Evolutionary conservation across 257 asterid species (phyloP).

Genomic region (Fraxinus anomala): DNA sequence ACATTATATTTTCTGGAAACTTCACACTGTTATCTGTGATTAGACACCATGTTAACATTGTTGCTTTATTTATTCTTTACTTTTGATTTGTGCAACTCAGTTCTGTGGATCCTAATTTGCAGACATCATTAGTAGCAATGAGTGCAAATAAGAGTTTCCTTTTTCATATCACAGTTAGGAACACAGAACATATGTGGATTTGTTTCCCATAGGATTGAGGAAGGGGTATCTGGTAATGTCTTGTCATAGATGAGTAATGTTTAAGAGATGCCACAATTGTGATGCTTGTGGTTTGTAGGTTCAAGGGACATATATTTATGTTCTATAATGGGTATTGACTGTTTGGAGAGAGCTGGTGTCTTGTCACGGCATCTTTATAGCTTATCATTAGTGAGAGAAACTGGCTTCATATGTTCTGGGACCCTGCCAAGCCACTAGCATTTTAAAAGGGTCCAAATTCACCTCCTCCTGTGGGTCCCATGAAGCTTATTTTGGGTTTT

Average conservation of each 20-base stretch:
- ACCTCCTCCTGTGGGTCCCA: not conserved
- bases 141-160: not conserved
- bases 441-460: not conserved
- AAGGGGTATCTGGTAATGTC: not conserved
- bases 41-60: not conserved
- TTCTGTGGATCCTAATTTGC: not conserved
- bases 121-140: not conserved
- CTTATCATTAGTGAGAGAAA: not conserved
- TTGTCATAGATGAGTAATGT: not conserved
- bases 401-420: not conserved
- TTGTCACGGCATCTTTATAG: not conserved
- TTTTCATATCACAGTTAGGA: not conserved
- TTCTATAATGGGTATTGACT: not conserved
- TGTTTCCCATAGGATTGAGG: not conserved
- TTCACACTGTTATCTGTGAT: conserved; percentile 1
- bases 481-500: too few relatives aligned
- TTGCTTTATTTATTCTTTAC: not conserved
- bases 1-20: not conserved
- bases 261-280: not conserved
- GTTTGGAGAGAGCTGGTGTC: not conserved
- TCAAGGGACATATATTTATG: not conserved
- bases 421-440: not conserved
- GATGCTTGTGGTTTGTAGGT: not conserved
- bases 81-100: not conserved
- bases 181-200: not conserved